These are phyloP conservation scores for Trametes gibbosa DNA, from an alignment of 768 basidiomycete genomes.

Conservation along the genomic window DNA sequence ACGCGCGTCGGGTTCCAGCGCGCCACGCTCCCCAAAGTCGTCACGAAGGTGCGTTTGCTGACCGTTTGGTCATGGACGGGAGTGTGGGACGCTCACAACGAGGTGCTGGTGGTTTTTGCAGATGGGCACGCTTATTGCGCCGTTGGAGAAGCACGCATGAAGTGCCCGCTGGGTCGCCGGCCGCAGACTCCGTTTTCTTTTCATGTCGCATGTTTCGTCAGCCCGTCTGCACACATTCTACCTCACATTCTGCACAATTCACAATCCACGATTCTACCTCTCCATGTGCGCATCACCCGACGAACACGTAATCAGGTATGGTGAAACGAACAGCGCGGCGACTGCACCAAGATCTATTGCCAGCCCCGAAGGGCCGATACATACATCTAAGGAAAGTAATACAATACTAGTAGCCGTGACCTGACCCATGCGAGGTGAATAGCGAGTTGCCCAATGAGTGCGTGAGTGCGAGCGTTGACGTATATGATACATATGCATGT, in stretches of 20 bases:
- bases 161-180: slow-evolving; percentile 28
- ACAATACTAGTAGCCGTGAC: too few species aligned
- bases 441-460: too few species aligned
- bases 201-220: neutral
- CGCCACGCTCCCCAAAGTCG: slow-evolving; percentile 79
- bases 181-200: too few species aligned
- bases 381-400: too few species aligned
- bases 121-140: slow-evolving; percentile 72
- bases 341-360: too few species aligned
- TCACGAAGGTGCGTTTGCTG: slow-evolving; percentile 65
- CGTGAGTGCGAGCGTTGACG: neutral
- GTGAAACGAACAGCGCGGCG: too few species aligned
- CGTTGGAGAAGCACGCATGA: slow-evolving; percentile 50
- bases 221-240: neutral
- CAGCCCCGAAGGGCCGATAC: too few species aligned
- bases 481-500: neutral
- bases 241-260: too few species aligned
- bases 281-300: too few species aligned
- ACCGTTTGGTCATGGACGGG: neutral
- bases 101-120: slow-evolving; percentile 24
- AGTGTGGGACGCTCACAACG: too few species aligned
- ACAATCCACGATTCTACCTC: too few species aligned
- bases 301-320: too few species aligned
- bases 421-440: neutral
- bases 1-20: slow-evolving; percentile 81